These are phyloP conservation scores for Kazachstania sp. DNA, from an alignment of 1,139 yeast species.

Conservation along the genomic window DNA sequence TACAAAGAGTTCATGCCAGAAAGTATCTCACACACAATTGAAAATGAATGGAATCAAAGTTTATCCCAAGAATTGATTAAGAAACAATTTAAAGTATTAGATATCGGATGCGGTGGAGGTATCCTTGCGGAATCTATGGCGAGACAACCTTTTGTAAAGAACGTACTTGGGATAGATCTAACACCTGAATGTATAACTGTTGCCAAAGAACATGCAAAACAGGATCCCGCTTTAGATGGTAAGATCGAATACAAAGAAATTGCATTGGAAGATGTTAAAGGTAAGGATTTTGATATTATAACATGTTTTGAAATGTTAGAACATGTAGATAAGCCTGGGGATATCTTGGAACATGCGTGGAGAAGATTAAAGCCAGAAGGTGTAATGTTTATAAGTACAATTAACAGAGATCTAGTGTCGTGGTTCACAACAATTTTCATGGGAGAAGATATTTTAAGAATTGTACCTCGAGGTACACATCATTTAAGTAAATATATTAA, in stretches of 20 bases:
- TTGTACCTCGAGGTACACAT: slow-evolving; percentile 93
- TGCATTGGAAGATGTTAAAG: slow-evolving; percentile 50
- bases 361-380: slow-evolving; percentile 58
- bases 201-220: slow-evolving; percentile 56
- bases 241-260: slow-evolving; percentile 52
- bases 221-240: slow-evolving; percentile 53
- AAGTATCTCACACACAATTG: slow-evolving; percentile 40
- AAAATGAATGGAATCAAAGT: slow-evolving; percentile 39
- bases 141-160: slow-evolving; percentile 52
- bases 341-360: slow-evolving; percentile 60
- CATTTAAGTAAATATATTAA: slow-evolving; percentile 79
- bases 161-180: slow-evolving; percentile 77
- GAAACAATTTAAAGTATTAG: slow-evolving; percentile 49
- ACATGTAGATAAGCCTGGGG: slow-evolving; percentile 81
- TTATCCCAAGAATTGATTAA: slow-evolving; percentile 38
- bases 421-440: slow-evolving; percentile 89
- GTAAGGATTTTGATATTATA: slow-evolving; percentile 55
- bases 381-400: slow-evolving; percentile 79
- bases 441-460: slow-evolving; percentile 71
- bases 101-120: slow-evolving; percentile 98
- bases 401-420: slow-evolving; percentile 79
- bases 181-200: slow-evolving; percentile 75
- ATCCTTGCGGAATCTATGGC: slow-evolving; percentile 82
- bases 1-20: slow-evolving; percentile 52
- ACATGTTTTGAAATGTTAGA: slow-evolving; percentile 93